Percentiles rank a stretch among this genome's conserved stretches.
These are phyloP conservation scores for Oryza punctata DNA, from an alignment of 176 grass and related monocot species.

Conservation along the genomic window DNA sequence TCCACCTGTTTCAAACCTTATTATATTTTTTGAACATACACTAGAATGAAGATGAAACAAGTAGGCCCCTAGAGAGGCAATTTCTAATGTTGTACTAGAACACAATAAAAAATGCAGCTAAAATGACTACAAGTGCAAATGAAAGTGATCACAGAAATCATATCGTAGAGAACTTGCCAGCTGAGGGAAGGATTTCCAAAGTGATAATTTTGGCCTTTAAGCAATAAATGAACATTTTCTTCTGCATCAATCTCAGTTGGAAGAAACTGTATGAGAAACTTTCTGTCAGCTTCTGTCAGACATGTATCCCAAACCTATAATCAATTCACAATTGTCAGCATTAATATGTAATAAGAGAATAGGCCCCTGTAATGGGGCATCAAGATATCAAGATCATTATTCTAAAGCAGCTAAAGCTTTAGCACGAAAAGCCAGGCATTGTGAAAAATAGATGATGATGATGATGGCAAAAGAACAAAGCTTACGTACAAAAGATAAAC, in stretches of 20 bases:
- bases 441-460: neutral
- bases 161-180: conserved; percentile 60
- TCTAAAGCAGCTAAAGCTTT: neutral
- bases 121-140: conserved; percentile 23
- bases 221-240: conserved; percentile 64
- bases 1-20: conserved; percentile 11
- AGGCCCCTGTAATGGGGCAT: neutral
- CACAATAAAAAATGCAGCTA: neutral
- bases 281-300: conserved; percentile 80
- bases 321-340: conserved; percentile 22
- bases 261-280: conserved; percentile 80
- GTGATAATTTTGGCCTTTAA: conserved; percentile 66
- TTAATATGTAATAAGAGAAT: conserved; percentile 9
- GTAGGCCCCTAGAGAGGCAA: neutral
- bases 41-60: neutral
- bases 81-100: neutral
- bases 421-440: neutral
- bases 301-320: conserved; percentile 69
- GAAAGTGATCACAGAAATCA: neutral
- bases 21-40: neutral
- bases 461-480: neutral
- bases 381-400: conserved; percentile 5
- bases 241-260: conserved; percentile 60
- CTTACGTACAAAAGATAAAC: neutral
- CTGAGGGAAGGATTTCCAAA: conserved; percentile 78